Evolutionary conservation across 2,329 filamentous ascomycete genomes (phyloP).

Genomic region (Aspergillus sojae): DNA sequence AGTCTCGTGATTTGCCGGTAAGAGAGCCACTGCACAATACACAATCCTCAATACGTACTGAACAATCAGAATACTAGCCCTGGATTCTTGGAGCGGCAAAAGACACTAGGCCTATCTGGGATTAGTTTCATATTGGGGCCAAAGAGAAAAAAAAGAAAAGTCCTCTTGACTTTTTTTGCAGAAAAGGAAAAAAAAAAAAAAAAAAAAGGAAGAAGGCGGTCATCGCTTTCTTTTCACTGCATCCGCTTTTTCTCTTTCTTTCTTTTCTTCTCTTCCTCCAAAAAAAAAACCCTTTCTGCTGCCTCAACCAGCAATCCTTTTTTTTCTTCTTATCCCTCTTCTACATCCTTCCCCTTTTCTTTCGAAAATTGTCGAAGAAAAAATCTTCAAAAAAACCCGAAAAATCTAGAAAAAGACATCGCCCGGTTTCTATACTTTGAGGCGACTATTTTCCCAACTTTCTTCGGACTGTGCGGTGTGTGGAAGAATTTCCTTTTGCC

Average conservation of each 20-base stretch:
- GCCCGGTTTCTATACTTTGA: conserved; percentile 9
- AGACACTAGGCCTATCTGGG: conserved; percentile 17
- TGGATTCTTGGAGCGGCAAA: conserved; percentile 24
- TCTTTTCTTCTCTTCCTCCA: conserved; percentile 20
- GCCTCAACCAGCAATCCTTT: conserved; percentile 27
- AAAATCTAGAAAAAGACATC: conserved; percentile 40
- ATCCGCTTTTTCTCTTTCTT: conserved; percentile 28
- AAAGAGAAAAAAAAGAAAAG: conserved; percentile 22
- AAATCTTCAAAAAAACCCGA: conserved; percentile 40
- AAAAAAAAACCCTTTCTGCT: conserved; percentile 28
- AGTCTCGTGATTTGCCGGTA: conserved; percentile 11
- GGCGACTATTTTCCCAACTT: conserved; percentile 16
- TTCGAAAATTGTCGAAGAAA: conserved; percentile 38
- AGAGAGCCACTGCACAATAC: background rate
- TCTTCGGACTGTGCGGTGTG: conserved; percentile 26
- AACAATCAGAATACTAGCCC: conserved; percentile 12
- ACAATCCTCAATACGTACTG: background rate
- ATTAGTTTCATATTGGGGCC: conserved; percentile 25
- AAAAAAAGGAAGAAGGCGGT: conserved; percentile 8
- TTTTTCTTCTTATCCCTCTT: conserved; percentile 29
- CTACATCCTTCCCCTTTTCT: conserved; percentile 28
- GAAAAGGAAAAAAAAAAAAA: conserved; percentile 17
- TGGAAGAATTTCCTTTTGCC: conserved; percentile 27
- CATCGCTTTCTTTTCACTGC: conserved; percentile 24
- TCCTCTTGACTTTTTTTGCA: conserved; percentile 38